Base-by-base conservation (phyloP, 306 rosid species). In the Mimosa pudica region DNA sequence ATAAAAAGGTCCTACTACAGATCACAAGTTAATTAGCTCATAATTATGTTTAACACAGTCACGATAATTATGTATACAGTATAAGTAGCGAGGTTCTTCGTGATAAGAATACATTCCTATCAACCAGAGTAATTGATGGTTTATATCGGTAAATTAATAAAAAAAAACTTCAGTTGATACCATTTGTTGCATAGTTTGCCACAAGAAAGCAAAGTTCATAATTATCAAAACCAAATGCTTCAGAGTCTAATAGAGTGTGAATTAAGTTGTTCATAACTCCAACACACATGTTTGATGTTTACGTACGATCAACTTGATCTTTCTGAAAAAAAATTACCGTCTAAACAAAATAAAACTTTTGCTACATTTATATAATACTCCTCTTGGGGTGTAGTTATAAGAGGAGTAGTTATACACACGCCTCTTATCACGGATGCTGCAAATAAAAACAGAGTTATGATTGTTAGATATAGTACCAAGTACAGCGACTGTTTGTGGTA, bases 401-500 rank as follows among this genome's bases (percentile, higher is more conserved):
- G n/a, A n/a, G n/a, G n/a, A n/a, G n/a, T n/a, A 12, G 0, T 11
- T 0, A 49, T 0, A 49, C n/a, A 4, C 55, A 13, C 55, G 1
- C 36, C 66, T 64, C 66, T 71, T 17, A 2, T 18, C 9, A 20
- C 64, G 20, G 18, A 54, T 16, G 38, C 51, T 78, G 49, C 74
- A 60, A 81, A 84, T 48, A 14, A 0, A 62, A 62, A 57, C 79
- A 71, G n/a, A 38, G 14, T 32, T n/a, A 66, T 44, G 42, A 33
- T 45, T 51, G 70, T 72, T 81, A 48, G 71, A 80, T 48, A 75
- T 36, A 30, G 48, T 13, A 58, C 65, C 48, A 38, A 71, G 78
- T 67, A 68, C 80, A 77, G 54, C 4, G 20, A 68, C 9, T 33
- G 75, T 69, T 54, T 77, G 55, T 9, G 78, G 80, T 80, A 66